A percentile compares a stretch with the other conserved stretches of the same genome.
Conservation (phyloP, 441 rosid genomes). For the Euphorbia corollata region DNA sequence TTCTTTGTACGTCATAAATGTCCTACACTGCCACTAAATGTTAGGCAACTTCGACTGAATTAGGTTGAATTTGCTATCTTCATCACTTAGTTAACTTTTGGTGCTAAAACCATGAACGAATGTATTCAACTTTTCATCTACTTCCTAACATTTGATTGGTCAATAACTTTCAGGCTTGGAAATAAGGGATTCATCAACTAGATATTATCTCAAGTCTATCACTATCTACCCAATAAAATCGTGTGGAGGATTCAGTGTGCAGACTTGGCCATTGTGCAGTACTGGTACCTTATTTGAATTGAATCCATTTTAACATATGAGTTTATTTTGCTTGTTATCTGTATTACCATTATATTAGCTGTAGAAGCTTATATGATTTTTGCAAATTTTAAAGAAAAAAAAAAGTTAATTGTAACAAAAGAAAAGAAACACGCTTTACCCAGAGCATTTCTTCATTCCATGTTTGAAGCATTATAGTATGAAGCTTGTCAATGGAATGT, state of each 20-base stretch:
- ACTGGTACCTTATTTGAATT: constrained; percentile 45
- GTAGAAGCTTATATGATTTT: background rate
- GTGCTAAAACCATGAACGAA: constrained; percentile 16
- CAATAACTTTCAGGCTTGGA: constrained; percentile 39
- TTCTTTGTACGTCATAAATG: background rate
- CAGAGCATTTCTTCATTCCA: background rate
- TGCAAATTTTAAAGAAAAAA: constrained; percentile 5
- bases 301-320: background rate
- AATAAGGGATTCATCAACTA: constrained; percentile 22
- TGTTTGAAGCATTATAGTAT: background rate
- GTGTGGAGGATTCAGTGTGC: constrained; percentile 70
- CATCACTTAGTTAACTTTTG: background rate
- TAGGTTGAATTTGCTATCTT: background rate
- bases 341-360: background rate
- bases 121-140: constrained; percentile 9
- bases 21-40: background rate
- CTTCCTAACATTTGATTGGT: constrained; percentile 20
- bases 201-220: constrained; percentile 51
- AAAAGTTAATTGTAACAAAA: background rate
- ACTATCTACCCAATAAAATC: constrained; percentile 82
- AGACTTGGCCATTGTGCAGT: constrained; percentile 74
- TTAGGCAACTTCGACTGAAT: background rate
- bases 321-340: background rate
- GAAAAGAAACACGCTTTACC: background rate
- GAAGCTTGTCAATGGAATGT: background rate